Evolutionary conservation across 441 rosid species (phyloP), one percentile per base, ranked within the genome.

Genomic region (Omphalea diandra): DNA sequence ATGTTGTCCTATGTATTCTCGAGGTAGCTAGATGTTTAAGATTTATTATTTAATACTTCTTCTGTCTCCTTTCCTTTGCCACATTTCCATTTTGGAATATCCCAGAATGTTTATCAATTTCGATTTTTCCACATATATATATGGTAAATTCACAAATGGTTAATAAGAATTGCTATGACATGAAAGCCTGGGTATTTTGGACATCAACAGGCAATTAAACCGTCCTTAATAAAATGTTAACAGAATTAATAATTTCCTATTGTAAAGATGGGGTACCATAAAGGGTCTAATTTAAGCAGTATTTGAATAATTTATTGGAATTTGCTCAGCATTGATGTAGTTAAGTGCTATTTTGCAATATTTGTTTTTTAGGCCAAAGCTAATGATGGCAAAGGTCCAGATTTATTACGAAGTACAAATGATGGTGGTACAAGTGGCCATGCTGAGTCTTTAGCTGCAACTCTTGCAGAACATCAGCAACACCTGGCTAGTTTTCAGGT

Each of bases 401-500:
- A 93, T 82, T 87, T 96, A 69, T 79, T 96, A 80, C 87, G 89
- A 68, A 84, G 87, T 74, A 79, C 83, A 22, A 84, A 80, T 60
- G 96, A 88, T 79, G 91, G 96, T 52, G 84, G 88, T 78, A 79
- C 88, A 54, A 87, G 87, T 86, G 90, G 97, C 70, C 99, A 96
- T 83, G 83, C 91, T 44, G 98, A 91, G 76, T 96, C 97, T 67
- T 82, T 96, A 75, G 91, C 96, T 70, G 87, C 92, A 55, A 93
- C 99, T 54, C 91, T 93, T 64, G 73, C 88, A 65, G 99, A 96
- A 79, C 99, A 96, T 86, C 94, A 96, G 75, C 99, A 96, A 76
- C 99, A 96, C 82, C 86, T 93, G 65, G 96, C 97, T 73, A 96
- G 97, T 81, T 91, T 96, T 83, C 97, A 96, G 97, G 99, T 91